Conservation (phyloP, 2,329 filamentous ascomycete species). For the Gaeumannomyces tritici region DNA sequence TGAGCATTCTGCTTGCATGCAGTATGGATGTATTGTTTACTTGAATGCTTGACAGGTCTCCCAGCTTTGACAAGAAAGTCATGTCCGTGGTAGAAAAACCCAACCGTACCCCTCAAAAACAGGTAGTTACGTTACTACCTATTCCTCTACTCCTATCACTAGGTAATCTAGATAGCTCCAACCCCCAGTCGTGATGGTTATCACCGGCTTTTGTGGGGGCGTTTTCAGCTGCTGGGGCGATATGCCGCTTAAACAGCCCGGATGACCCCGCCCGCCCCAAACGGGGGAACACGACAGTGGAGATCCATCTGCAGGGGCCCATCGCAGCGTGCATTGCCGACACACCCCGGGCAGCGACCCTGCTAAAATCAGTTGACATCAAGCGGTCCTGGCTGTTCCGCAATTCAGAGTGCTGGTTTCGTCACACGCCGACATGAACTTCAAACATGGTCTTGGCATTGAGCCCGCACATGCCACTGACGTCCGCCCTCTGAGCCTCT, state of each 20-base stretch:
- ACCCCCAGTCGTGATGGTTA: neutral
- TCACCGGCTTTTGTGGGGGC: neutral
- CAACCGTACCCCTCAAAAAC: too few species aligned
- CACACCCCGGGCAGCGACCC: neutral
- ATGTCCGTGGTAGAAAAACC: too few species aligned
- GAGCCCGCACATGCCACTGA: neutral
- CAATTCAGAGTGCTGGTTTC: conserved; percentile 14
- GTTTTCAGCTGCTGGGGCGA: neutral
- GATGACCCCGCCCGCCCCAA: neutral
- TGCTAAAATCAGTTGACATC: neutral
- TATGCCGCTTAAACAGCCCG: neutral
- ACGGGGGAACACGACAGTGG: neutral
- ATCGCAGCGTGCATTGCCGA: neutral
- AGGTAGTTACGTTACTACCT: neutral
- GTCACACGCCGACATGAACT: conserved; percentile 12
- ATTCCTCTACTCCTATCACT: neutral
- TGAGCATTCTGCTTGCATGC: too few species aligned
- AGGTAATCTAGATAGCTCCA: too few species aligned
- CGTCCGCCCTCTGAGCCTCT: neutral
- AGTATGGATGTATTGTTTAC: too few species aligned
- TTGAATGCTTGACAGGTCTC: too few species aligned
- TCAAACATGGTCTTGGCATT: neutral
- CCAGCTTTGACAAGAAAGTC: too few species aligned
- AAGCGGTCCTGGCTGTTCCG: conserved; percentile 4
- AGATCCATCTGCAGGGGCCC: neutral